A percentile compares a stretch with the other conserved stretches of the same genome.
Conservation (phyloP, 2,329 filamentous ascomycete genomes). For the Penicillium sp. region DNA sequence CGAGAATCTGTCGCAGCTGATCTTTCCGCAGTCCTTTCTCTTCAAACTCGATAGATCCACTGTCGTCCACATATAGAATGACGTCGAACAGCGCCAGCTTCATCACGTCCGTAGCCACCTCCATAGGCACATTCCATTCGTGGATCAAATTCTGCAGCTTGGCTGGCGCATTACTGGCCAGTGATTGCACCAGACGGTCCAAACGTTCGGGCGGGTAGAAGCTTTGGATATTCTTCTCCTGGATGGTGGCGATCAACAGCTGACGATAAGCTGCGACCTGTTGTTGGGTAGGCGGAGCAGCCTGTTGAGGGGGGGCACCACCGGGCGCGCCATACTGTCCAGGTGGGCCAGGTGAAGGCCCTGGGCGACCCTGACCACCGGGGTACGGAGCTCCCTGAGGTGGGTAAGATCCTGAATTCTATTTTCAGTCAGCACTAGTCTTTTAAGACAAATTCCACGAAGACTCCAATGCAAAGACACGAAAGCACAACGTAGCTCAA, state of each 20-base stretch:
- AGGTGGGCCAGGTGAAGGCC: slow-evolving; percentile 27
- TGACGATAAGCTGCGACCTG: slow-evolving; percentile 58
- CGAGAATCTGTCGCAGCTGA: slow-evolving; percentile 64
- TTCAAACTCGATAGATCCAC: slow-evolving; percentile 69
- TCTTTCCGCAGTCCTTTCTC: slow-evolving; percentile 67
- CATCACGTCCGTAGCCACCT: slow-evolving; percentile 64
- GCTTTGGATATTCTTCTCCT: slow-evolving; percentile 59
- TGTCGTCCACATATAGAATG: slow-evolving; percentile 66
- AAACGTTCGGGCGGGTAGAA: slow-evolving; percentile 59
- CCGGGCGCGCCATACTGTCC: slow-evolving; percentile 33
- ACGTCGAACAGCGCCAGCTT: slow-evolving; percentile 64
- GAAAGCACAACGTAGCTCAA: slow-evolving; percentile 7
- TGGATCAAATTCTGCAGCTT: slow-evolving; percentile 58
- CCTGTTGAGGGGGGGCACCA: slow-evolving; percentile 24
- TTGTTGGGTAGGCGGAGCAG: slow-evolving; percentile 47
- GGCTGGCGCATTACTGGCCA: slow-evolving; percentile 34
- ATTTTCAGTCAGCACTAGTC: slow-evolving; percentile 8
- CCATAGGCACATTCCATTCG: slow-evolving; percentile 58
- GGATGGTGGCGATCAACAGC: slow-evolving; percentile 55
- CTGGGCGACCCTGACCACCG: slow-evolving; percentile 23
- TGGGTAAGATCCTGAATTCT: slow-evolving; percentile 25
- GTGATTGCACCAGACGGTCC: slow-evolving; percentile 31
- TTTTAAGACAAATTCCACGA: background rate
- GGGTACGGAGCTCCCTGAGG: slow-evolving; percentile 35
- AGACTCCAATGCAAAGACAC: background rate